Base-by-base conservation (phyloP, 2,329 filamentous ascomycete genomes). In the Paraconiothyrium sp. region DNA sequence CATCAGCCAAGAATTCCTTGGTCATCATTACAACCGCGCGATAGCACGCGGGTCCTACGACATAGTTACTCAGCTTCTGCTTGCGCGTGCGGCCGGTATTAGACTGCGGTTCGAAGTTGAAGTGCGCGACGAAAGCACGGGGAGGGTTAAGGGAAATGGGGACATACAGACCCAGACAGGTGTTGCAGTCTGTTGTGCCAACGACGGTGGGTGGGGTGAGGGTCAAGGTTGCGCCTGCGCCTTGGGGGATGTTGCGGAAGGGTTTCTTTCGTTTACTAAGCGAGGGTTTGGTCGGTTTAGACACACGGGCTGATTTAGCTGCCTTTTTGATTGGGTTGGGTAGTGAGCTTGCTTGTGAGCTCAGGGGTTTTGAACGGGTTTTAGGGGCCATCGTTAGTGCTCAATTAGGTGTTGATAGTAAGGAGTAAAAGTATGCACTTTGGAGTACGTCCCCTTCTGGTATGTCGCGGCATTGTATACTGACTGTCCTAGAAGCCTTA, bases 1-100 rank as follows among this genome's bases (percentile, higher is more conserved):
- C 49, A 9, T 20, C n/a, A 3, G 2, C 14, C 8, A 51, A 9
- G 20, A 51, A 51, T 14, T 51, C 49, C 49, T 51, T 51, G 7
- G 49, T 51, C n/a, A 39, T 35, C 49, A 51, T 51, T 10, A 51
- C 49, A 4, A 51, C 32, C 22, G 49, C 32, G 49, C 49, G 49
- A 32, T 51, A 51, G 16, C 49, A 51, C 22, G 14, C 49, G n/a
- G 32, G 16, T 3, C 32, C 32, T n/a, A 51, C 49, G n/a, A 22
- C 49, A 32, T 51, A 51, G 16, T 51, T 37, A 4, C 10, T 24
- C 8, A 51, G 32, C 32, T 5, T 2, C 32, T 51, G 49, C 16
- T 22, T 24, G 1, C 32, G 34, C 4, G 16, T 7, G 1, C 9
- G 7, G 2, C 49, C 49, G n/a, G 1, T 11, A 2, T 35, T 14